phyloP scores from a whole-genome alignment of 805 yeast genomes.

The Huiozyma sinensis region DNA sequence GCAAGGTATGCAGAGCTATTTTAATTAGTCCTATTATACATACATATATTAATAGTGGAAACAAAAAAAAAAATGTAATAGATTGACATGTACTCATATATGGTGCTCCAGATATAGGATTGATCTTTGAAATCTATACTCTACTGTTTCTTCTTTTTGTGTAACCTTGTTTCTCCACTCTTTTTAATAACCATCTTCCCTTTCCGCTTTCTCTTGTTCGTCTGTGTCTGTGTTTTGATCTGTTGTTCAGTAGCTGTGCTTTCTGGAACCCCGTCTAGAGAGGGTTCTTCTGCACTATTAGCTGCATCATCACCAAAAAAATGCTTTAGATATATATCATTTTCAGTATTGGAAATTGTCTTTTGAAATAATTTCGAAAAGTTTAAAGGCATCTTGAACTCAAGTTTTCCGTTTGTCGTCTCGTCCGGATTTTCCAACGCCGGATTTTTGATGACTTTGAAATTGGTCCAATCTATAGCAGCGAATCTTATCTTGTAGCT shows the following conservation, averaged over 20 bases:
- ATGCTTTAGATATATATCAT: background rate
- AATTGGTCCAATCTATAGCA: slow-evolving; percentile 81
- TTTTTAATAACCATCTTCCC: slow-evolving; percentile 40
- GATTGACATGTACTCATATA: too few species aligned
- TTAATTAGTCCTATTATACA: too few species aligned
- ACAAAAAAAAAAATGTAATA: too few species aligned
- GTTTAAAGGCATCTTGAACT: slow-evolving; percentile 31
- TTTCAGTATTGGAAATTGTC: background rate
- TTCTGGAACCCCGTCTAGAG: too few species aligned
- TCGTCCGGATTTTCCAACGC: slow-evolving; percentile 18
- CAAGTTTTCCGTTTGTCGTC: slow-evolving; percentile 39
- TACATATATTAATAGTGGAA: too few species aligned
- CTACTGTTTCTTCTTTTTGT: slow-evolving; percentile 6
- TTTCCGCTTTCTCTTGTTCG: slow-evolving; percentile 32
- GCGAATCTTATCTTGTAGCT: slow-evolving; percentile 46
- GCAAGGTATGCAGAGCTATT: too few species aligned
- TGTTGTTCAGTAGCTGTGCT: background rate
- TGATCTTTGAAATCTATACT: too few species aligned
- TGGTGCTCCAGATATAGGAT: too few species aligned
- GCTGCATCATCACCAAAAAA: background rate
- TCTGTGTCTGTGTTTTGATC: background rate
- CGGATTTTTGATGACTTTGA: slow-evolving; percentile 51
- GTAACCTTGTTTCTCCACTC: slow-evolving; percentile 58
- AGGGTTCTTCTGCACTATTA: background rate
- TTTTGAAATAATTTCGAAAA: slow-evolving; percentile 5